phyloP scores from a whole-genome alignment of 257 asterid species.

The Penstemon eatonii region DNA sequence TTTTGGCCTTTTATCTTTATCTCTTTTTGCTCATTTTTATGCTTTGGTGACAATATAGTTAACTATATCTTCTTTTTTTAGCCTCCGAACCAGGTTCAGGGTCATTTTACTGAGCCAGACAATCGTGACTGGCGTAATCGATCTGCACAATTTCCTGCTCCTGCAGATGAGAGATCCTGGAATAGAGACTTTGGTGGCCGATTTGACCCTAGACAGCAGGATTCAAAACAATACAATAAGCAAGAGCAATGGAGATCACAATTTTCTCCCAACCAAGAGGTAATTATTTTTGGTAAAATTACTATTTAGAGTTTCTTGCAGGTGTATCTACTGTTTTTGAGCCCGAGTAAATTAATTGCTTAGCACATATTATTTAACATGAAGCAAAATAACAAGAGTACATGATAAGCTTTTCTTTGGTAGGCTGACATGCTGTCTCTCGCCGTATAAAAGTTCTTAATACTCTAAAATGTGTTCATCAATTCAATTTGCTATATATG shows the following conservation, averaged over 20 bases:
- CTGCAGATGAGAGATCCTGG: conserved; percentile 50
- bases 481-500: neutral
- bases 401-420: neutral
- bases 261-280: conserved; percentile 55
- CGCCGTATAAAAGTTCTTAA: neutral
- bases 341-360: neutral
- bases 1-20: neutral
- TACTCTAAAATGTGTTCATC: neutral
- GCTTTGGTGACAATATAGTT: neutral
- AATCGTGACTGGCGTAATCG: conserved; percentile 61
- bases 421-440: neutral
- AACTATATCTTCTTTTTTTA: conserved; percentile 17
- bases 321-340: neutral
- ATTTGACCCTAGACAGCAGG: conserved; percentile 51
- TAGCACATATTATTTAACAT: neutral
- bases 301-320: conserved; percentile 9
- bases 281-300: conserved; percentile 21
- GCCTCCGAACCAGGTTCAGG: conserved; percentile 43
- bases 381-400: conserved; percentile 4
- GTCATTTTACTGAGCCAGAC: conserved; percentile 37
- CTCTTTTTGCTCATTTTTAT: neutral
- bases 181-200: conserved; percentile 51
- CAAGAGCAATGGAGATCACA: conserved; percentile 55
- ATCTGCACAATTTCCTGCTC: conserved; percentile 40
- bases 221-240: conserved; percentile 43